Evolutionary conservation across 352 stramenopile species (phyloP), one percentile per base, ranked within the genome.

Genomic region (Globisporangium camurandrum): DNA sequence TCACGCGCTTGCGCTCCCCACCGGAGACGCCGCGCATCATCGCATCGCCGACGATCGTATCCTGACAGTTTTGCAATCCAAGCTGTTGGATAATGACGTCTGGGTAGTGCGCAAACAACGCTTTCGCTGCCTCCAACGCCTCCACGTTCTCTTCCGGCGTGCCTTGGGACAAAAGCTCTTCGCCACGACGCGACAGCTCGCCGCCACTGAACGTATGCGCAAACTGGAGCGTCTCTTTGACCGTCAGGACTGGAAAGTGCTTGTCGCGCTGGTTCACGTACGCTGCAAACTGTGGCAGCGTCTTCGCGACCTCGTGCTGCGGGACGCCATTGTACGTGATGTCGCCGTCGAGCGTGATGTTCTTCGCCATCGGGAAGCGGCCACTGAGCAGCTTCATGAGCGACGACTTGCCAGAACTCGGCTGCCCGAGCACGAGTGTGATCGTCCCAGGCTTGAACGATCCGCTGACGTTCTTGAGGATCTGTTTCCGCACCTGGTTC

Each of bases 1-100:
- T 89, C 24, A 88, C 73, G n/a, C 78, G 73, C 59, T 85, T 83
- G 12, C 72, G 65, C 41, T 89, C 71, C 7, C 78, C 76, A 9
- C 78, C 76, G 0, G 71, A 87, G 10, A 89, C 63, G 24, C 78
- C 78, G 39, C 75, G 67, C 1, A 69, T 38, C 48, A 86, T 69
- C 14, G 51, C 62, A 46, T 86, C 54, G 6, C 75, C 75, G 30
- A 34, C 14, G 3, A 34, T 12, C 30, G 30, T 34, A 12, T 34
- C 8, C 30, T 34, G 30, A 12, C 30, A 34, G 8, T 8, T 12
- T 12, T 34, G 8, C 8, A 34, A 12, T 12, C 30, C 30, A 12
- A 34, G 30, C 30, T 34, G 30, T 12, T 34, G 30, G 30, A 34
- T 34, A 8, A 34, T 12, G 30, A 34, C 30, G 14, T 34, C 30